These are phyloP conservation scores for Colletotrichum sublineola DNA, from an alignment of 2,329 filamentous ascomycete genomes.

Conservation along the genomic window DNA sequence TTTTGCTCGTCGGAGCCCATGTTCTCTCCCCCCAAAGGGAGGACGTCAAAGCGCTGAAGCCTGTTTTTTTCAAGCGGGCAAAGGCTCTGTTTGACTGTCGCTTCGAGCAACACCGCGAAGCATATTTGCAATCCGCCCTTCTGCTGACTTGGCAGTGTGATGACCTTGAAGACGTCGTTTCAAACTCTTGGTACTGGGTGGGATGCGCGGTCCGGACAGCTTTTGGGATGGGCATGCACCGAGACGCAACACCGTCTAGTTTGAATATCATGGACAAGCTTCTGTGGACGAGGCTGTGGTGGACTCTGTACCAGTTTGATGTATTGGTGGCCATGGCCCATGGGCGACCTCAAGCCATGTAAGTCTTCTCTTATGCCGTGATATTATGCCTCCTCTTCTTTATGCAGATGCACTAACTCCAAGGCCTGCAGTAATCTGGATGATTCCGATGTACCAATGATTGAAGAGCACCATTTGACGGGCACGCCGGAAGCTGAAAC, in stretches of 20 bases:
- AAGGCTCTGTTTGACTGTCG: constrained; percentile 67
- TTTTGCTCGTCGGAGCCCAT: constrained; percentile 66
- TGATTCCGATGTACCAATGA: constrained; percentile 62
- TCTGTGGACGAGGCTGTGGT: constrained; percentile 56
- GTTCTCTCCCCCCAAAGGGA: constrained; percentile 58
- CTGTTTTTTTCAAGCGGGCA: constrained; percentile 64
- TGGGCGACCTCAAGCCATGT: constrained; percentile 65
- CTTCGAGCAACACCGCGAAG: constrained; percentile 66
- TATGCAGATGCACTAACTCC: not conserved
- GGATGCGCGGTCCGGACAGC: constrained; percentile 66
- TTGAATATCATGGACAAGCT: constrained; percentile 51
- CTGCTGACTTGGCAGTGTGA: constrained; percentile 69
- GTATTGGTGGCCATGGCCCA: constrained; percentile 55
- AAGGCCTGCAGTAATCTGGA: constrained; percentile 55
- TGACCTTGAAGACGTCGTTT: constrained; percentile 66
- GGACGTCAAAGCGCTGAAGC: constrained; percentile 54
- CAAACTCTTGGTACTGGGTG: constrained; percentile 67
- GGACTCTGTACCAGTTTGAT: constrained; percentile 57
- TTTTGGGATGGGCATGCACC: constrained; percentile 67
- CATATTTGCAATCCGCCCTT: constrained; percentile 66
- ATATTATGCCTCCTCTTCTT: not conserved
- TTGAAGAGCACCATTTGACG: constrained; percentile 60
- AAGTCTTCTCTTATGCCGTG: constrained; percentile 25
- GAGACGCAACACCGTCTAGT: constrained; percentile 49
- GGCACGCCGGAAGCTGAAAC: constrained; percentile 54